Percentiles rank a stretch among this genome's conserved stretches.
Conservation (phyloP, 129 eudicot species). For the Lactuca sativa region DNA sequence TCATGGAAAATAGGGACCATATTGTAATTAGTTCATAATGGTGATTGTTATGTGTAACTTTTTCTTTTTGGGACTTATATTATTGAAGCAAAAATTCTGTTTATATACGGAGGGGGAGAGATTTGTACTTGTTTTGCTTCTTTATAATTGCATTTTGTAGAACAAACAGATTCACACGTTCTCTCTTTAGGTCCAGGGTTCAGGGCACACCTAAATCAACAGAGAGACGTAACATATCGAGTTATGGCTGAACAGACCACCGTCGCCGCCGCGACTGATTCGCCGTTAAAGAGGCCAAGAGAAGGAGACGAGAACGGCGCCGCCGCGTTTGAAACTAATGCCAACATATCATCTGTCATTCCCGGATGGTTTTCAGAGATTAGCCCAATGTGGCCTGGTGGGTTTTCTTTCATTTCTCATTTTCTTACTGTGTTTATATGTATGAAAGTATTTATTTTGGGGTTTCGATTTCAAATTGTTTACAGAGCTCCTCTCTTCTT, state of each 20-base stretch:
- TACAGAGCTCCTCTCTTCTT: neutral
- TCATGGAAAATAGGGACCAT: slow-evolving; percentile 6
- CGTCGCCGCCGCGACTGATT: slow-evolving; percentile 36
- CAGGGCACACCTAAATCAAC: neutral
- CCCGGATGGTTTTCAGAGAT: slow-evolving; percentile 98
- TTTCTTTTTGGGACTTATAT: neutral
- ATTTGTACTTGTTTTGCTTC: slow-evolving; percentile 19
- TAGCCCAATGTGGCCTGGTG: slow-evolving; percentile 99
- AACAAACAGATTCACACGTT: slow-evolving; percentile 17
- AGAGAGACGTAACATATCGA: slow-evolving; percentile 19
- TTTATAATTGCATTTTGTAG: neutral
- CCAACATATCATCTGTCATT: slow-evolving; percentile 55
- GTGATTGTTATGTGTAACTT: slow-evolving; percentile 12
- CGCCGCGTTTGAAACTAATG: neutral
- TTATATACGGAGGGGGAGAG: slow-evolving; percentile 5
- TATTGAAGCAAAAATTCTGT: slow-evolving; percentile 10
- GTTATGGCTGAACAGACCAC: slow-evolving; percentile 41
- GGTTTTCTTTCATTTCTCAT: slow-evolving; percentile 15
- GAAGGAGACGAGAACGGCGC: slow-evolving; percentile 36
- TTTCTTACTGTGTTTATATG: neutral
- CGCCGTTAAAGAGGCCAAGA: slow-evolving; percentile 49
- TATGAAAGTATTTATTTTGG: neutral
- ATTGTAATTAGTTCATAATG: slow-evolving; percentile 1
- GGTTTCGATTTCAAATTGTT: neutral
- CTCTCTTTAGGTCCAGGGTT: slow-evolving; percentile 13